Conservation (phyloP, 768 basidiomycete genomes). For the Amanita molliuscula region DNA sequence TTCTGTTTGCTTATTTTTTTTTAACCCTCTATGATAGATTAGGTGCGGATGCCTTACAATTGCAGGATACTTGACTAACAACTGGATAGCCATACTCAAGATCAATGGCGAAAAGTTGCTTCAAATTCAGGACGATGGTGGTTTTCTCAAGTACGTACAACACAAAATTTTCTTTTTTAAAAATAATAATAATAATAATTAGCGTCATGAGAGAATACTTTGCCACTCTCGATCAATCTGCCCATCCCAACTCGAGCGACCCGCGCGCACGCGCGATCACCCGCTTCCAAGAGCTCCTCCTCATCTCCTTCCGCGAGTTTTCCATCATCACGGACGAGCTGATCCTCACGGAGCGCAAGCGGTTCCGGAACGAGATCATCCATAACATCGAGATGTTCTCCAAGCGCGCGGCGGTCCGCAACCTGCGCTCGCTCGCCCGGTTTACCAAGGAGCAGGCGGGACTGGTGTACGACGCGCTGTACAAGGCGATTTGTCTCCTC, state of each 20-base stretch:
- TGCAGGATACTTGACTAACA: slow-evolving; percentile 10
- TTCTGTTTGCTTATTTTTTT: slow-evolving; percentile 2
- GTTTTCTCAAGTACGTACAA: slow-evolving; percentile 75
- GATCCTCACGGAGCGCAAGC: slow-evolving; percentile 76
- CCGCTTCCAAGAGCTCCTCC: slow-evolving; percentile 91
- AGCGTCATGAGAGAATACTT: slow-evolving; percentile 97
- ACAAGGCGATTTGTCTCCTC: slow-evolving; percentile 70
- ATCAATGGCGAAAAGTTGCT: slow-evolving; percentile 92
- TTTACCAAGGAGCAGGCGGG: slow-evolving; percentile 86
- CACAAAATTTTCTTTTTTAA: background rate
- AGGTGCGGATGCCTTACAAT: slow-evolving; percentile 30
- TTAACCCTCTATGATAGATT: slow-evolving; percentile 28
- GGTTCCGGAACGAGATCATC: slow-evolving; percentile 83
- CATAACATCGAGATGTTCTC: slow-evolving; percentile 91
- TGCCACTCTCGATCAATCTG: slow-evolving; percentile 84
- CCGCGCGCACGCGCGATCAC: slow-evolving; percentile 89
- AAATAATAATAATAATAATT: slow-evolving; percentile 2
- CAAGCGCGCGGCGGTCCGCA: slow-evolving; percentile 84
- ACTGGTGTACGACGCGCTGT: slow-evolving; percentile 85
- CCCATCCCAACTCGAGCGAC: slow-evolving; percentile 82
- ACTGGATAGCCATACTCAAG: slow-evolving; percentile 74
- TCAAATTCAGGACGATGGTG: slow-evolving; percentile 92
- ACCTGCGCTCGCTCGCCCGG: slow-evolving; percentile 65
- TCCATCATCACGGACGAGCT: slow-evolving; percentile 93
- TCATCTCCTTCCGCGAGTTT: slow-evolving; percentile 97